phyloP scores from a whole-genome alignment of 768 basidiomycete species.

The Podaxis sp. region DNA sequence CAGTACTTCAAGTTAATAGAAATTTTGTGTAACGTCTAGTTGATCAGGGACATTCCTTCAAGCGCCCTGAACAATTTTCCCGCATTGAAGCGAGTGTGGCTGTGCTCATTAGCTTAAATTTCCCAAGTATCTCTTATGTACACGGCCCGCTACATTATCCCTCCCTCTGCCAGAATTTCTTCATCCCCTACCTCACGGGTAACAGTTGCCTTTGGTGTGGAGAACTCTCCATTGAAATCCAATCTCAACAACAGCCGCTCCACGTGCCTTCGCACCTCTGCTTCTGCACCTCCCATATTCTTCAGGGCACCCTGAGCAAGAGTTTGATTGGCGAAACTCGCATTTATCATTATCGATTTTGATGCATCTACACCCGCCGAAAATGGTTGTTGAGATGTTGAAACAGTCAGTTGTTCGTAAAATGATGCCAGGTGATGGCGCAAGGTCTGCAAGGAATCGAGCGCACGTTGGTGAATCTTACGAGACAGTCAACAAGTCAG shows the following conservation, averaged over 20 bases:
- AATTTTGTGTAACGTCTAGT: neutral
- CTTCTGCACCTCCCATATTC: constrained; percentile 34
- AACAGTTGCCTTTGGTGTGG: constrained; percentile 40
- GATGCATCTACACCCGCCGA: constrained; percentile 64
- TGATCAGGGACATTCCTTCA: neutral
- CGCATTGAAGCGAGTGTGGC: neutral
- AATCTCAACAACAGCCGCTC: constrained; percentile 80
- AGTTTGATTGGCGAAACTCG: constrained; percentile 53
- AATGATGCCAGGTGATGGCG: constrained; percentile 69
- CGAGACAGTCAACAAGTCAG: neutral
- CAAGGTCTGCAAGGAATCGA: constrained; percentile 51
- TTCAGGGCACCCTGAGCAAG: constrained; percentile 56
- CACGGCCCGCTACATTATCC: constrained; percentile 22
- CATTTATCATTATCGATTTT: constrained; percentile 64
- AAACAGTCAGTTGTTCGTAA: constrained; percentile 76
- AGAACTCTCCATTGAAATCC: constrained; percentile 82
- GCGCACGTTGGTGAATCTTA: neutral
- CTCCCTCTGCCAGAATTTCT: constrained; percentile 44
- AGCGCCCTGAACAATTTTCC: constrained; percentile 3
- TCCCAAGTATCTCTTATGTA: constrained; percentile 16
- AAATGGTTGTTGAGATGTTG: constrained; percentile 75
- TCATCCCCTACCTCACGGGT: constrained; percentile 20
- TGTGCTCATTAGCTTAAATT: constrained; percentile 5
- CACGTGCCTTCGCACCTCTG: constrained; percentile 74
- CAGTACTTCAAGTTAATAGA: neutral